Base-by-base conservation (phyloP, 2,329 filamentous ascomycete genomes). In the Ophiostoma himal-ulmi region DNA sequence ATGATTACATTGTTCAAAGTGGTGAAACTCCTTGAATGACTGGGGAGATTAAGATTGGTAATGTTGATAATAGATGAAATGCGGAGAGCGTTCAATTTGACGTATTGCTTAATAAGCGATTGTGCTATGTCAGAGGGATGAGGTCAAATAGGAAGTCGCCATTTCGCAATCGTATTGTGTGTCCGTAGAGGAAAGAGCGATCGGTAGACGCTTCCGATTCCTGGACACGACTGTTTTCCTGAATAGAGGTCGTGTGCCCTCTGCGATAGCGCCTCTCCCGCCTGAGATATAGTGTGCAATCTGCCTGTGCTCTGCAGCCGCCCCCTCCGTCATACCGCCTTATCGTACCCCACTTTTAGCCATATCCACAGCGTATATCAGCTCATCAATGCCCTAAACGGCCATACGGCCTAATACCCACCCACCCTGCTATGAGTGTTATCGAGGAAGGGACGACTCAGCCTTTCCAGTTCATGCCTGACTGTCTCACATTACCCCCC, bases 341-440 rank as follows among this genome's bases (percentile, higher is more conserved):
- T 39, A 57, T 57, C 52, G 52, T 22, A 26, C 52, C 52, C 52
- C 52, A 57, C 52, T 57, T 57, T 57, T 26, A 7, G 22, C 22
- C 22, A 57, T 48, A 17, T 57, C 52, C 52, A 57, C 52, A 57
- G 52, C 22, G 52, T 22, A n/a, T n/a, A 26, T 57, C 52, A 6
- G 52, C 52, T 57, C 52, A 57, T 57, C 52, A 57, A 57, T 57
- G 52, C 52, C 52, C 52, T 57, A 57, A 57, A 22, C 52, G 22
- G 52, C 22, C 44, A 48, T 1, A 30, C 30, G 3, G 30, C 52
- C 52, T 26, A n/a, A n/a, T n/a, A n/a, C n/a, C n/a, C n/a, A 57
- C 52, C 52, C 52, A 57, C 52, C 22, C 22, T 22, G 52, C 4
- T 30, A 30, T 30, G 30, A 30, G 30, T 30, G 30, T 26, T 57